These are phyloP conservation scores for Fusarium sp. DNA, from an alignment of 2,329 filamentous ascomycete species.

Conservation along the genomic window DNA sequence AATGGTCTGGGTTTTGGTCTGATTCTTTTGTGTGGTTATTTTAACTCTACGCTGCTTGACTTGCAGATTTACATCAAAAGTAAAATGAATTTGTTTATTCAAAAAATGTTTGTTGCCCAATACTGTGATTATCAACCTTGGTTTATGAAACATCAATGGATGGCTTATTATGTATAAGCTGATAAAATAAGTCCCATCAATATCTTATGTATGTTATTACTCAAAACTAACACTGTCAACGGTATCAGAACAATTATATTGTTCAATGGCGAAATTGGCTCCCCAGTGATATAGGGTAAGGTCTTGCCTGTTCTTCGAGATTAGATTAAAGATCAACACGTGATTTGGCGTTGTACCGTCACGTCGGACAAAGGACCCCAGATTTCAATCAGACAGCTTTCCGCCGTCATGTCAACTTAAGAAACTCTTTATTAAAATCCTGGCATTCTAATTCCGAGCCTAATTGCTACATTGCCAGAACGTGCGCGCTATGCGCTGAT, in stretches of 20 bases:
- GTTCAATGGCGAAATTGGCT: background rate
- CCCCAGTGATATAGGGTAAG: slow-evolving; percentile 24
- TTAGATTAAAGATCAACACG: slow-evolving; percentile 27
- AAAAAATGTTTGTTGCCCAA: no score
- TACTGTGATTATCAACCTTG: no score
- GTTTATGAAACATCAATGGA: no score
- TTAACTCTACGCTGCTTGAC: background rate
- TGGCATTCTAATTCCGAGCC: background rate
- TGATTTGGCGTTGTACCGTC: slow-evolving; percentile 46
- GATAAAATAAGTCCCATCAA: no score
- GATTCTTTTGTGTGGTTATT: background rate
- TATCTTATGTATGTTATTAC: no score
- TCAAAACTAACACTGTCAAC: no score
- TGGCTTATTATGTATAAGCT: no score
- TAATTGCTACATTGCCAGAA: background rate
- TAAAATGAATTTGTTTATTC: background rate
- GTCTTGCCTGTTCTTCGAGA: background rate
- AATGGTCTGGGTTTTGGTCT: background rate
- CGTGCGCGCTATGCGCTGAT: slow-evolving; percentile 37
- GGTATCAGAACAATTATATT: background rate
- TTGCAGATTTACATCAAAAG: no score
- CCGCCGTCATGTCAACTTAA: slow-evolving; percentile 13
- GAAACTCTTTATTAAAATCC: slow-evolving; percentile 4
- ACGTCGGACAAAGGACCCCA: slow-evolving; percentile 27
- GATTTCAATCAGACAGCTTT: slow-evolving; percentile 5